These are phyloP conservation scores for Cutaneotrichosporon spelunceum DNA, from an alignment of 1,284 basidiomycete species.

Conservation along the genomic window DNA sequence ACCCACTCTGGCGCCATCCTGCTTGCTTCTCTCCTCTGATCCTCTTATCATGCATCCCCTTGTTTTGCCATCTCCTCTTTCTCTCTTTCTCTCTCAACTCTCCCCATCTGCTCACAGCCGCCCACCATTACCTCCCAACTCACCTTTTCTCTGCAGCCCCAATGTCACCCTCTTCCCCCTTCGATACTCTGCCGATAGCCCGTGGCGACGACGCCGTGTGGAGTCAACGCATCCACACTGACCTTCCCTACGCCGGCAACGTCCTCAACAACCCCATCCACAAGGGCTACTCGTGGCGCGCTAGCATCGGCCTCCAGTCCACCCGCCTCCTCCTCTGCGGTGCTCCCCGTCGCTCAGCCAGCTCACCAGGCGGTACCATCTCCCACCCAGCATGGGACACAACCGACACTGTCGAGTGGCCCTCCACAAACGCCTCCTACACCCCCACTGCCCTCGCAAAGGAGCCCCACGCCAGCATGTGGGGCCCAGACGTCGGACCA, in stretches of 20 bases:
- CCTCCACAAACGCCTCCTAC: background rate
- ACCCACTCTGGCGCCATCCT: too few species aligned
- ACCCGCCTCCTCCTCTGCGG: constrained; percentile 4
- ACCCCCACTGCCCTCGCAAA: background rate
- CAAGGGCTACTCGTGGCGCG: constrained; percentile 5
- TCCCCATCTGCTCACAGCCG: too few species aligned
- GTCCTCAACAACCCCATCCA: constrained; percentile 1
- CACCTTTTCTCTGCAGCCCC: too few species aligned
- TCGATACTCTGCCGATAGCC: background rate
- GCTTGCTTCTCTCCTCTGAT: too few species aligned
- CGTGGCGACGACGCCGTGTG: constrained; percentile 2
- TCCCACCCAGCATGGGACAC: background rate
- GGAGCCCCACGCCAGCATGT: constrained; percentile 1
- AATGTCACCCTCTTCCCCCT: background rate
- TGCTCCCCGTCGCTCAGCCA: background rate
- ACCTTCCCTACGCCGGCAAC: background rate
- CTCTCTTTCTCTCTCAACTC: too few species aligned
- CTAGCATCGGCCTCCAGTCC: background rate
- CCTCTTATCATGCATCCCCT: too few species aligned
- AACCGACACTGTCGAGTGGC: background rate
- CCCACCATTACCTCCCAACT: too few species aligned
- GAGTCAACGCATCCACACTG: background rate
- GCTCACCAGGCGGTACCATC: background rate
- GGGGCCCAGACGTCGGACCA: constrained; percentile 1
- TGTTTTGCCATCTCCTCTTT: too few species aligned